Percentiles rank a stretch among this genome's conserved stretches.
These are phyloP conservation scores for Zygosaccharomyces lentus DNA, from an alignment of 805 yeast species.

Conservation along the genomic window DNA sequence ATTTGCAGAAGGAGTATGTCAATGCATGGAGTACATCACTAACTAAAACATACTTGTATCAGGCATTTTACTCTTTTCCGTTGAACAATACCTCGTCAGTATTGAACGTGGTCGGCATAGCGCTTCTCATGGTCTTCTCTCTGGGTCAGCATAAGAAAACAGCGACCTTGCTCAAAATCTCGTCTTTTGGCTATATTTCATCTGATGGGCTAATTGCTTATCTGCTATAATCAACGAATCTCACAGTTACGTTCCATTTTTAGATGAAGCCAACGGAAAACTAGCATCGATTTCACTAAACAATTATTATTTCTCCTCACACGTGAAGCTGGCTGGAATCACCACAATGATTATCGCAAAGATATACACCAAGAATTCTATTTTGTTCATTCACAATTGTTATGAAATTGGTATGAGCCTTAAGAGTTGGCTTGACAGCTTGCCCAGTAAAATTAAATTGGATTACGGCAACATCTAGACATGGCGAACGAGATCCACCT, in stretches of 20 bases:
- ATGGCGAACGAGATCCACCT: conserved; percentile 6
- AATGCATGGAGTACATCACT: conserved; percentile 5
- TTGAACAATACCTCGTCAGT: conserved; percentile 11
- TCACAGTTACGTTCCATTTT: conserved; percentile 12
- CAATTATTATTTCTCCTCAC: conserved; percentile 12
- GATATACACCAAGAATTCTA: conserved; percentile 13
- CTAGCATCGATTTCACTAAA: conserved; percentile 9
- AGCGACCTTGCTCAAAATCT: conserved; percentile 7
- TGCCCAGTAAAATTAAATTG: conserved; percentile 9
- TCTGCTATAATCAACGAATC: conserved; percentile 14
- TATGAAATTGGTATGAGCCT: conserved; percentile 10
- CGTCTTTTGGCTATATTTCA: conserved; percentile 16
- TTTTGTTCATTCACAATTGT: conserved; percentile 15
- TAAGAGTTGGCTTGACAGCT: conserved; percentile 10
- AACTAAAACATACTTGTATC: conserved; percentile 12
- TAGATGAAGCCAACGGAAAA: conserved; percentile 2
- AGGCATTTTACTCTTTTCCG: conserved; percentile 13
- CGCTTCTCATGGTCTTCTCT: conserved; percentile 11
- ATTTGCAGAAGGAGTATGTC: conserved; percentile 4
- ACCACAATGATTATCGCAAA: conserved; percentile 12
- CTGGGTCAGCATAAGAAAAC: conserved; percentile 14
- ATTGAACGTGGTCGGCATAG: conserved; percentile 12
- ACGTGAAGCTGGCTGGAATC: conserved; percentile 13
- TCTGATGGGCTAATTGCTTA: conserved; percentile 12
- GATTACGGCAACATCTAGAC: conserved; percentile 11